Conservation (phyloP, 768 basidiomycete genomes). For the Leccinum longicurvipes region DNA sequence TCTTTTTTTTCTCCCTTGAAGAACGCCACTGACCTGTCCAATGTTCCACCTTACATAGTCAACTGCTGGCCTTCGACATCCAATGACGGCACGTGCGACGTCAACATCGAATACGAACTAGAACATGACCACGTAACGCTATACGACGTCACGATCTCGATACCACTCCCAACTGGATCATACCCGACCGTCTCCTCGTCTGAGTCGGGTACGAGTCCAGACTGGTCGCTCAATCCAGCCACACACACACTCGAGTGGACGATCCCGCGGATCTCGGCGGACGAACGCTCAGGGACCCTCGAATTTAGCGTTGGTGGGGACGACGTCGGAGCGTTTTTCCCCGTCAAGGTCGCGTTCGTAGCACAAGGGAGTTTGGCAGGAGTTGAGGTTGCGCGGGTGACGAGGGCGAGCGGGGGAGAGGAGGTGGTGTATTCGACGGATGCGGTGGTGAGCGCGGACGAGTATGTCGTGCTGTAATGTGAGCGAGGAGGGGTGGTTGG, state of each 20-base stretch:
- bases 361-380: slow-evolving; percentile 80
- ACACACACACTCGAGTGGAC: slow-evolving; percentile 86
- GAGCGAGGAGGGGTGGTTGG: no score
- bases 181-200: slow-evolving; percentile 66
- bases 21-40: no score
- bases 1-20: no score
- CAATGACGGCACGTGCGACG: slow-evolving; percentile 88
- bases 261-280: slow-evolving; percentile 60
- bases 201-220: slow-evolving; percentile 49
- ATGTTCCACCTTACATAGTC: no score
- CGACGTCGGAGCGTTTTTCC: slow-evolving; percentile 86
- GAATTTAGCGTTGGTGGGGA: slow-evolving; percentile 89
- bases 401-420: slow-evolving; percentile 47
- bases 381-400: slow-evolving; percentile 59
- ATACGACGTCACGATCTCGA: slow-evolving; percentile 83
- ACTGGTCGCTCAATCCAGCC: slow-evolving; percentile 79
- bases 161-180: slow-evolving; percentile 85
- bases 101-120: slow-evolving; percentile 96
- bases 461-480: slow-evolving; percentile 51
- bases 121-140: slow-evolving; percentile 79
- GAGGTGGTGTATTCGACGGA: slow-evolving; percentile 57
- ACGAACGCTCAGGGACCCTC: slow-evolving; percentile 75
- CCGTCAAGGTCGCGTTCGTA: slow-evolving; percentile 79
- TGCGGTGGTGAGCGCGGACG: slow-evolving; percentile 48
- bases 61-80: slow-evolving; percentile 96